Conservation (phyloP, 208 protist species). For the Trichomonas gallinae region DNA sequence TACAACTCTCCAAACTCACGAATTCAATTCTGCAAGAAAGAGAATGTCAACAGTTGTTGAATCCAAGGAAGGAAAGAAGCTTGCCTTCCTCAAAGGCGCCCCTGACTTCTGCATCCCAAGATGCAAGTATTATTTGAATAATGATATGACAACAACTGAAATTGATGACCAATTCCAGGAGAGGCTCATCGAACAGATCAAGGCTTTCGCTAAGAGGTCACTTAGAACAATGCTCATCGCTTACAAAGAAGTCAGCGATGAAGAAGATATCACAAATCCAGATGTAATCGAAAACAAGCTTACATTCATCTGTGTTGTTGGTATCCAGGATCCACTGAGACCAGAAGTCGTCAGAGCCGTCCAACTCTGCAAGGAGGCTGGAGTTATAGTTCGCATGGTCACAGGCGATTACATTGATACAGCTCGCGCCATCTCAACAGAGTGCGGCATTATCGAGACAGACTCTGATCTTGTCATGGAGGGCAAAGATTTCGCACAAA, state of each 20-base stretch:
- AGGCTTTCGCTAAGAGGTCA: background rate
- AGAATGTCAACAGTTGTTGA: background rate
- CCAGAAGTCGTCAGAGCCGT: conserved; percentile 46
- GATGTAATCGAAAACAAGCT: background rate
- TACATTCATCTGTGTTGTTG: background rate
- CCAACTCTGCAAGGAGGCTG: conserved; percentile 44
- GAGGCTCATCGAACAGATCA: background rate
- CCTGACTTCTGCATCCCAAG: background rate
- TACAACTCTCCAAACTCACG: background rate
- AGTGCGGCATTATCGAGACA: conserved; percentile 37
- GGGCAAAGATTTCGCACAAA: background rate
- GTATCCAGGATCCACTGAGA: conserved; percentile 32
- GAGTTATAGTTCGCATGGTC: conserved; percentile 71
- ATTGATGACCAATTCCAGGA: background rate
- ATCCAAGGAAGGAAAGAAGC: background rate
- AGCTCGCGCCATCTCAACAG: conserved; percentile 52
- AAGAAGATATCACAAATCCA: background rate
- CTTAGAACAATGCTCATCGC: background rate
- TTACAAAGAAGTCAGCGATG: background rate
- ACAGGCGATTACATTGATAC: conserved; percentile 63
- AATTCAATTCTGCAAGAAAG: background rate
- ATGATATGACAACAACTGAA: background rate
- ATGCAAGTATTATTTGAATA: background rate
- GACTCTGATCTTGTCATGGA: background rate
- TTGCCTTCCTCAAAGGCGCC: background rate